Conservation (phyloP, 2,329 filamentous ascomycete species). For the Ustulina deusta region DNA sequence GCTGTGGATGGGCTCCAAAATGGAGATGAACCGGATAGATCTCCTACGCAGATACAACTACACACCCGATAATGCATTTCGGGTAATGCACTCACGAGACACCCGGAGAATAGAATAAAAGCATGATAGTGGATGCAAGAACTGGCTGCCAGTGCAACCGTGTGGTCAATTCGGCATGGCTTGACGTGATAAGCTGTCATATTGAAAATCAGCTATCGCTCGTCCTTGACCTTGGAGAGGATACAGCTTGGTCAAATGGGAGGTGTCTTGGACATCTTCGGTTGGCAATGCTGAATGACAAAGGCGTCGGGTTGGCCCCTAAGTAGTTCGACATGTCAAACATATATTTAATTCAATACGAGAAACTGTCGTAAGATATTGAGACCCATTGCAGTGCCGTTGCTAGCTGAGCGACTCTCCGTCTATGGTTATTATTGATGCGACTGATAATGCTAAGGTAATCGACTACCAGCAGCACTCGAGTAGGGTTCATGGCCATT, state of each 20-base stretch:
- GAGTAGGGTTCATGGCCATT: neutral
- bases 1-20: neutral
- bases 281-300: slow-evolving; percentile 7
- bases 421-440: neutral
- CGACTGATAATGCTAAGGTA: neutral
- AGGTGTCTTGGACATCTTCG: slow-evolving; percentile 24
- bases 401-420: neutral
- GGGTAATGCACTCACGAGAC: neutral
- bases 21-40: slow-evolving; percentile 18
- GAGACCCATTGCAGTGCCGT: neutral
- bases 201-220: neutral
- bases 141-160: neutral
- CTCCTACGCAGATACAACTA: neutral
- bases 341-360: neutral
- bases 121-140: slow-evolving; percentile 6
- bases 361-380: neutral
- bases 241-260: neutral
- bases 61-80: neutral
- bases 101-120: slow-evolving; percentile 13
- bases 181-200: slow-evolving; percentile 1
- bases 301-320: neutral
- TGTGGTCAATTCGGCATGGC: neutral
- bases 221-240: slow-evolving; percentile 3
- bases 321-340: too few relatives aligned
- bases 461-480: neutral